These are phyloP conservation scores for Chloris gayana DNA, from an alignment of 176 grass and related monocot genomes.

Conservation along the genomic window DNA sequence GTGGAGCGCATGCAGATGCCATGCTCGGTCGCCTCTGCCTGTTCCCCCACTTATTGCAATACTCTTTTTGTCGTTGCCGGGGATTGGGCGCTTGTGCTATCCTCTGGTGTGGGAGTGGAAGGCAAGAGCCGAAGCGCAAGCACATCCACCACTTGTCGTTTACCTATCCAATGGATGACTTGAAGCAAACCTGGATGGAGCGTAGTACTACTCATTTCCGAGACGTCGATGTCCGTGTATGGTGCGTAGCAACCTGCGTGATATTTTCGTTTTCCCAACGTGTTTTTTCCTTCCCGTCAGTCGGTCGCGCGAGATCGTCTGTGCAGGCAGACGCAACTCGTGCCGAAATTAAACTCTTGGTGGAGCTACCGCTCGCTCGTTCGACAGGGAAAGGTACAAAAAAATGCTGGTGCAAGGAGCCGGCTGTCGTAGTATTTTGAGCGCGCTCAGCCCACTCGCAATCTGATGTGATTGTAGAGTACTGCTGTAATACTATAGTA, in stretches of 20 bases:
- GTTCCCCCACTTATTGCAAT: background rate
- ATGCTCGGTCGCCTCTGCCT: background rate
- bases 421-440: background rate
- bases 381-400: too few species aligned
- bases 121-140: background rate
- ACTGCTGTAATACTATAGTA: background rate
- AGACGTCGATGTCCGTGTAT: too few species aligned
- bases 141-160: constrained; percentile 2
- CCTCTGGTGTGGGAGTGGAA: constrained; percentile 5
- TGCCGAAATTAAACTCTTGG: background rate
- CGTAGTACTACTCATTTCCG: background rate
- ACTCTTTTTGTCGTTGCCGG: constrained; percentile 8
- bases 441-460: background rate
- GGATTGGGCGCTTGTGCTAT: background rate
- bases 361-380: too few species aligned
- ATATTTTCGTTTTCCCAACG: background rate
- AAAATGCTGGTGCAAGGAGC: background rate
- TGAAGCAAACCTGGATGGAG: too few species aligned
- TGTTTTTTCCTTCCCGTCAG: background rate
- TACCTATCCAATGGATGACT: background rate
- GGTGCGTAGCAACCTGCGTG: too few species aligned
- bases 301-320: background rate
- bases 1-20: background rate
- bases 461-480: background rate
- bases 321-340: background rate